Conservation (phyloP, 2,329 filamentous ascomycete genomes). For the Trichoderma endophyticum region DNA sequence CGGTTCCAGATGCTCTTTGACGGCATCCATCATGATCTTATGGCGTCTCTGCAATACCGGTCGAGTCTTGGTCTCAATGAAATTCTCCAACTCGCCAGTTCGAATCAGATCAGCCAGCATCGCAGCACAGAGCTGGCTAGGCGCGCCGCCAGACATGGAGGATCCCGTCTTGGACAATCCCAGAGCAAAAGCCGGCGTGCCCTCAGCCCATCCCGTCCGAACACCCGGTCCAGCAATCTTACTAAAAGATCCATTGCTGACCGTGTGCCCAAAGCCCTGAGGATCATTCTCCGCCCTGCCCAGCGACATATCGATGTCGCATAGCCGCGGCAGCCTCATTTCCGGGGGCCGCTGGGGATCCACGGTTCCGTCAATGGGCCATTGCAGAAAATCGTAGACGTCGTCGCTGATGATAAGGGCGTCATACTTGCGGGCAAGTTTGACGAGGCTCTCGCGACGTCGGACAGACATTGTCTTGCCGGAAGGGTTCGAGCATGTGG, state of each 20-base stretch:
- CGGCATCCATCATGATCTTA: slow-evolving; percentile 52
- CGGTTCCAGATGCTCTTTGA: slow-evolving; percentile 58
- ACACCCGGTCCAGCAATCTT: slow-evolving; percentile 82
- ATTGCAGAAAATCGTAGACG: slow-evolving; percentile 90
- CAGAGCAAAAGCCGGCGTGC: slow-evolving; percentile 51
- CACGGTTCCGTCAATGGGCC: slow-evolving; percentile 51
- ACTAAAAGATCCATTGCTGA: slow-evolving; percentile 86
- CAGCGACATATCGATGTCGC: slow-evolving; percentile 72
- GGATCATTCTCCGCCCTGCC: slow-evolving; percentile 49
- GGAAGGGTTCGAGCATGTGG: slow-evolving; percentile 85
- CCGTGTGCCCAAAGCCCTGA: slow-evolving; percentile 66
- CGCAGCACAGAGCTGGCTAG: slow-evolving; percentile 53
- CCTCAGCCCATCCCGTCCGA: slow-evolving; percentile 86
- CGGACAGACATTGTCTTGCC: slow-evolving; percentile 74
- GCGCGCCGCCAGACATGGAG: slow-evolving; percentile 56
- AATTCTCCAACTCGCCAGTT: slow-evolving; percentile 42
- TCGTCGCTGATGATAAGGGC: slow-evolving; percentile 86
- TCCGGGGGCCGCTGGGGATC: slow-evolving; percentile 22
- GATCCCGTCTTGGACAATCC: slow-evolving; percentile 53
- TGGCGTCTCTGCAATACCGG: slow-evolving; percentile 48
- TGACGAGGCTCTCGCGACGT: slow-evolving; percentile 66
- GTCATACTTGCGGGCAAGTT: slow-evolving; percentile 73
- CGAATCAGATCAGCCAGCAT: slow-evolving; percentile 49
- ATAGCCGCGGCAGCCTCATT: slow-evolving; percentile 68
- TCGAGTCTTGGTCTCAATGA: slow-evolving; percentile 41